A percentile compares a stretch with the other conserved stretches of the same genome.
phyloP scores from a whole-genome alignment of 225 moss, liverwort and hornwort genomes.

The Antitrichia curtipendula region DNA sequence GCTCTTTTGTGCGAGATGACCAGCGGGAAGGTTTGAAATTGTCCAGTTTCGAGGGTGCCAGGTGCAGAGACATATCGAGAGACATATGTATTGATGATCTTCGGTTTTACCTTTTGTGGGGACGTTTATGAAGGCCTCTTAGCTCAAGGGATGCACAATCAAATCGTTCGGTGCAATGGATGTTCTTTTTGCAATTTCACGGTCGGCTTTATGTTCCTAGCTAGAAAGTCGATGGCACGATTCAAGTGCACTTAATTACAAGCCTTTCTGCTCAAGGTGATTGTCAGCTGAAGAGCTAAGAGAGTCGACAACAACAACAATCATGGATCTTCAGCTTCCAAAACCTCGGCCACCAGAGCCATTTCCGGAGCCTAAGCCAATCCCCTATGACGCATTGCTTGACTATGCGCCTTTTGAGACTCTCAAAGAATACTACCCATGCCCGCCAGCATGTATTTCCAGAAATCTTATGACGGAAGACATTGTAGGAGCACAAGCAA shows the following conservation, averaged over 20 bases:
- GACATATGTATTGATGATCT: background rate
- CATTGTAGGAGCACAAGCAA: constrained; percentile 55
- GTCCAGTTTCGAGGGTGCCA: background rate
- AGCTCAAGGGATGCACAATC: background rate
- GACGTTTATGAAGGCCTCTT: background rate
- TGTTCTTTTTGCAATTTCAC: background rate
- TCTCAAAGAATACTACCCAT: constrained; percentile 42
- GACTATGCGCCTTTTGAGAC: constrained; percentile 65
- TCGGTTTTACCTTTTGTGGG: background rate
- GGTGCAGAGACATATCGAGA: background rate
- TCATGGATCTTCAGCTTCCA: constrained; percentile 33
- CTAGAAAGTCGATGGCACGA: background rate
- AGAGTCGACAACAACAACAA: background rate
- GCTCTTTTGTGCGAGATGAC: background rate
- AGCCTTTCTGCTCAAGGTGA: background rate
- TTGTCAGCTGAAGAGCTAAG: background rate
- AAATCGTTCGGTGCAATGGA: background rate
- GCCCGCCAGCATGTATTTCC: constrained; percentile 28
- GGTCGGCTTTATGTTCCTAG: background rate
- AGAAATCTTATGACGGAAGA: constrained; percentile 68
- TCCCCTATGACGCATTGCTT: constrained; percentile 24
- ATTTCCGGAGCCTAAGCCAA: constrained; percentile 1
- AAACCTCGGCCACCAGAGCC: constrained; percentile 13
- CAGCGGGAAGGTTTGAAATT: background rate
- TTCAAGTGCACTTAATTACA: background rate